Conservation (phyloP, 805 yeast species). For the Lipomyces anomalus region DNA sequence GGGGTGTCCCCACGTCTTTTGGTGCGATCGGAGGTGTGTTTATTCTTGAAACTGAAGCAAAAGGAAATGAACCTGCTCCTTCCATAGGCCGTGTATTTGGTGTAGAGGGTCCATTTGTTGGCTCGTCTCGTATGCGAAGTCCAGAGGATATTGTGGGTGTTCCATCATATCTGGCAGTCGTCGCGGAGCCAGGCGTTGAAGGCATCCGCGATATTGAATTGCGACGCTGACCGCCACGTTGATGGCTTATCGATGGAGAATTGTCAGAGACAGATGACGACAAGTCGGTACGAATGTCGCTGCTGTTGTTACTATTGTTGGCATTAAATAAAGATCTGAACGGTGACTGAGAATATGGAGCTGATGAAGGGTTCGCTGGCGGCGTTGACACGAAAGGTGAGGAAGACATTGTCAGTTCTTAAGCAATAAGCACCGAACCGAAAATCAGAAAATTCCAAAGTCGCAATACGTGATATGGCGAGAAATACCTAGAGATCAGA, state of each 20-base stretch:
- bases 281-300: no score
- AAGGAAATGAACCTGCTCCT: neutral
- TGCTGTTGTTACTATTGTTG: neutral
- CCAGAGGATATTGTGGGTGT: neutral
- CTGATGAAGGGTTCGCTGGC: constrained; percentile 28
- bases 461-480: no score
- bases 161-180: neutral
- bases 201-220: constrained; percentile 1
- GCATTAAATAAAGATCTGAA: constrained; percentile 13
- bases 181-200: constrained; percentile 3
- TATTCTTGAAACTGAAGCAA: neutral
- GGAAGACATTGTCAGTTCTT: neutral
- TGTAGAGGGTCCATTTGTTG: no score
- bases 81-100: neutral
- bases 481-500: no score
- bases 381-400: constrained; percentile 37
- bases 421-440: neutral
- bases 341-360: constrained; percentile 19
- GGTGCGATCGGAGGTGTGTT: constrained; percentile 12
- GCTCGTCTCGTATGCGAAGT: neutral
- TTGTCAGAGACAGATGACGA: no score
- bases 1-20: constrained; percentile 6
- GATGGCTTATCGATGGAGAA: no score
- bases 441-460: no score
- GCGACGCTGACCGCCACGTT: no score